Percentiles rank a stretch among this genome's conserved stretches.
Evolutionary conservation across 768 basidiomycete genomes (phyloP).

Genomic region (Tricholomella constricta): DNA sequence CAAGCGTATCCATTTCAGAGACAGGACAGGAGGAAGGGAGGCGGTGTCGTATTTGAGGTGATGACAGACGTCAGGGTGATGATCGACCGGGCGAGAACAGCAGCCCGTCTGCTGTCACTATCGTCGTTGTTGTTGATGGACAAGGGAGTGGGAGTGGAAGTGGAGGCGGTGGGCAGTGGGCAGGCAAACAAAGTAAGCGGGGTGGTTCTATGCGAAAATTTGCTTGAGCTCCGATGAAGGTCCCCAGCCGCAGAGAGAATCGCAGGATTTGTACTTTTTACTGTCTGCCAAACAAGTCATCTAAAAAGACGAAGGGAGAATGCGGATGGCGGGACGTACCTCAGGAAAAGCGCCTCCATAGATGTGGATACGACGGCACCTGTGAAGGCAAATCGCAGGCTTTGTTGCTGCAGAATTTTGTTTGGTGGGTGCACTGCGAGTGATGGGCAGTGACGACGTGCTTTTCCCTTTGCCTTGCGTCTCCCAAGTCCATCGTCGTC

Average conservation of each 20-base stretch:
- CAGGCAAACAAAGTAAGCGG: slow-evolving; percentile 1
- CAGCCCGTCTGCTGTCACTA: neutral
- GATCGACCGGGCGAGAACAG: slow-evolving; percentile 14
- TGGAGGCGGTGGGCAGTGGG: neutral
- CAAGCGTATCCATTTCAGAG: slow-evolving; percentile 54
- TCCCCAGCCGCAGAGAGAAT: neutral
- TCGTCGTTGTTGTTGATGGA: neutral
- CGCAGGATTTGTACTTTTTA: neutral
- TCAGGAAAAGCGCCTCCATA: neutral
- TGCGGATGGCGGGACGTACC: neutral
- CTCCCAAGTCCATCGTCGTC: too few species aligned
- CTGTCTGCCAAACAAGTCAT: neutral
- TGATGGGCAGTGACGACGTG: neutral
- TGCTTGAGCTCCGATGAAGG: slow-evolving; percentile 1
- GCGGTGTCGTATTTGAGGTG: slow-evolving; percentile 38
- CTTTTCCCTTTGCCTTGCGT: too few species aligned
- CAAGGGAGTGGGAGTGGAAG: neutral
- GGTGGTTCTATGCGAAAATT: neutral
- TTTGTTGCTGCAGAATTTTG: neutral
- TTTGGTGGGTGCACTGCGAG: neutral
- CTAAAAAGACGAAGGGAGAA: neutral
- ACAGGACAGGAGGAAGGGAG: slow-evolving; percentile 31
- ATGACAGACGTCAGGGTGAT: slow-evolving; percentile 31
- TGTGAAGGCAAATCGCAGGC: slow-evolving; percentile 1
- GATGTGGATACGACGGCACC: neutral